Evolutionary conservation across 2,329 filamentous ascomycete species (phyloP).

Genomic region (Cladosporium phlei): DNA sequence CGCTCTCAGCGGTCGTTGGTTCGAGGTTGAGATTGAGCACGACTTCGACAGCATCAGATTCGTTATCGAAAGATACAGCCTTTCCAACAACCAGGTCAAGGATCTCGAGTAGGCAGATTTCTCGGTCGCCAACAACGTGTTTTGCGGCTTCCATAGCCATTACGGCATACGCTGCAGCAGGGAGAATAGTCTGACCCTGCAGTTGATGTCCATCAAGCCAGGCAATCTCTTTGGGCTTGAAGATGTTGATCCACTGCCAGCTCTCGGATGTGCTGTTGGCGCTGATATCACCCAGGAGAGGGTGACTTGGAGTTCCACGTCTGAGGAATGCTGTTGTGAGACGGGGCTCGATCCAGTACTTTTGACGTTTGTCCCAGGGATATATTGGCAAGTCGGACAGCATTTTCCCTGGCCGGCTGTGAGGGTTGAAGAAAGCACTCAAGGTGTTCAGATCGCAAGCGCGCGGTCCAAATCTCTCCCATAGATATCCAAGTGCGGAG

Average conservation of each 20-base stretch:
- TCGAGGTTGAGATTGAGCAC: not conserved
- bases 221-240: not conserved
- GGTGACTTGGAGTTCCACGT: not conserved
- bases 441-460: not conserved
- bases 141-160: conserved; percentile 13
- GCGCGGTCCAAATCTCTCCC: not conserved
- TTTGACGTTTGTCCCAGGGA: conserved; percentile 14
- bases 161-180: conserved; percentile 11
- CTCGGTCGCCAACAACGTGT: too few species aligned
- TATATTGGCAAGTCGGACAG: conserved; percentile 13
- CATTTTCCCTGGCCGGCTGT: not conserved
- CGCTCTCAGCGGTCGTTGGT: not conserved
- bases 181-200: conserved; percentile 13
- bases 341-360: conserved; percentile 2
- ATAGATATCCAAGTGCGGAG: not conserved
- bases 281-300: not conserved
- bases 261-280: not conserved
- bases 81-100: conserved; percentile 17
- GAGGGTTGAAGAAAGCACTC: too few species aligned
- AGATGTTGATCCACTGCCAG: conserved; percentile 3
- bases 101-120: conserved; percentile 17
- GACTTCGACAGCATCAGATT: not conserved
- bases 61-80: conserved; percentile 16
- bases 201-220: conserved; percentile 14
- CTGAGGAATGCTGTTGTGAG: not conserved